Conservation (phyloP, 2,329 filamentous ascomycete species). For the Penicillium sp. region DNA sequence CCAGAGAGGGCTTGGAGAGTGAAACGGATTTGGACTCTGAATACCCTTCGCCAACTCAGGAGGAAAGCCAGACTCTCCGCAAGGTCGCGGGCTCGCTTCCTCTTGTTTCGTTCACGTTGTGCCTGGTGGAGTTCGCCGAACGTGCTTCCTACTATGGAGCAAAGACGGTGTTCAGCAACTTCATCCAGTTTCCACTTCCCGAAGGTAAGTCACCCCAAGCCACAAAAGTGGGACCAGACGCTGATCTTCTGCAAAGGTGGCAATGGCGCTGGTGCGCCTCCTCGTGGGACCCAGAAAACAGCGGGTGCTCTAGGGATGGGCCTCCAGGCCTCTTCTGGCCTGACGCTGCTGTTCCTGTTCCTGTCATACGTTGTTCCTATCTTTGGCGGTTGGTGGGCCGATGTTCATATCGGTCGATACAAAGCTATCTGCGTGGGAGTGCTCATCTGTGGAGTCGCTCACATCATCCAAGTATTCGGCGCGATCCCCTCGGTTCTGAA, state of each 20-base stretch:
- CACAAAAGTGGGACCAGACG: background rate
- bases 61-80: conserved; percentile 50
- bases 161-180: conserved; percentile 61
- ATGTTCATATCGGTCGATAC: conserved; percentile 28
- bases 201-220: conserved; percentile 28
- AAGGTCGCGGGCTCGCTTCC: conserved; percentile 56
- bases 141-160: conserved; percentile 63
- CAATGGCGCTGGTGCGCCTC: conserved; percentile 32
- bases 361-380: conserved; percentile 62
- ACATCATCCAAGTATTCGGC: conserved; percentile 35
- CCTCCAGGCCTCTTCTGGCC: conserved; percentile 54
- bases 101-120: conserved; percentile 57
- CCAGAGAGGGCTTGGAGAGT: background rate
- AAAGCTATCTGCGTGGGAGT: conserved; percentile 43
- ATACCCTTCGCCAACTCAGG: conserved; percentile 48
- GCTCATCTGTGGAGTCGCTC: conserved; percentile 41
- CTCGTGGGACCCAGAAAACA: conserved; percentile 40
- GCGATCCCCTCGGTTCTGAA: conserved; percentile 46
- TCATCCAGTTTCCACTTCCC: conserved; percentile 63
- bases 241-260: conserved; percentile 7
- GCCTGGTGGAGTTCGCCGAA: conserved; percentile 62
- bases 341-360: conserved; percentile 54
- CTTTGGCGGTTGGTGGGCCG: conserved; percentile 37
- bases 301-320: conserved; percentile 62
- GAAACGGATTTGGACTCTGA: conserved; percentile 10